These are phyloP conservation scores for Fusarium sp. DNA, from an alignment of 2,329 filamentous ascomycete genomes.

Conservation along the genomic window DNA sequence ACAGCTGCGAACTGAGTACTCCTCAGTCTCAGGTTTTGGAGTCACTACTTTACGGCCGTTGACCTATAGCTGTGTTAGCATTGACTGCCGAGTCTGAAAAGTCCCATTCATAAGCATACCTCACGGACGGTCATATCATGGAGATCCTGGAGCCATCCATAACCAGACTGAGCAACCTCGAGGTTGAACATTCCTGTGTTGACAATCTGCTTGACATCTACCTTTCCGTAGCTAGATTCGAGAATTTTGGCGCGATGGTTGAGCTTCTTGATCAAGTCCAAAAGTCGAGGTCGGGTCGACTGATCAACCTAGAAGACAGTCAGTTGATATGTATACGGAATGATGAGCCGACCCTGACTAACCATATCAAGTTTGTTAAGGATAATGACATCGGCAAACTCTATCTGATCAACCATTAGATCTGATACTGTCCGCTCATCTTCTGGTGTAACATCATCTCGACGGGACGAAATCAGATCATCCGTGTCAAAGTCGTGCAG, in stretches of 20 bases:
- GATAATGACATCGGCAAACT: constrained; percentile 80
- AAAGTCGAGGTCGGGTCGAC: constrained; percentile 61
- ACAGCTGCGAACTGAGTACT: constrained; percentile 79
- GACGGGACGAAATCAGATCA: constrained; percentile 75
- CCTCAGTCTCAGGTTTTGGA: constrained; percentile 78
- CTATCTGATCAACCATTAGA: constrained; percentile 82
- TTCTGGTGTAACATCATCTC: constrained; percentile 72
- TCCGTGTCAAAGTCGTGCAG: constrained; percentile 79
- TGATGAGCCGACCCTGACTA: background rate
- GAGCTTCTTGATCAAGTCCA: constrained; percentile 68
- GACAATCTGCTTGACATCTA: constrained; percentile 73
- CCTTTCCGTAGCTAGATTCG: constrained; percentile 69
- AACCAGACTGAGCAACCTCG: constrained; percentile 72
- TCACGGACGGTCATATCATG: constrained; percentile 75
- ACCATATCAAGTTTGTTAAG: constrained; percentile 79
- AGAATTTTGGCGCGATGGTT: constrained; percentile 77
- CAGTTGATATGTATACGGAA: background rate
- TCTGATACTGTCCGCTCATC: constrained; percentile 82
- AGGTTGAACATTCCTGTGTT: constrained; percentile 76
- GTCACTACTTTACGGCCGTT: constrained; percentile 67
- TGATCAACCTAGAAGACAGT: constrained; percentile 52
- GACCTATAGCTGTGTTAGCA: constrained; percentile 48
- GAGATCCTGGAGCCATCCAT: constrained; percentile 78
- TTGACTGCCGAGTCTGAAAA: too few species aligned
- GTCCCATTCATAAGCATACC: constrained; percentile 49